Conservation (phyloP, 352 stramenopile species). For the Peronospora belbahrii region DNA sequence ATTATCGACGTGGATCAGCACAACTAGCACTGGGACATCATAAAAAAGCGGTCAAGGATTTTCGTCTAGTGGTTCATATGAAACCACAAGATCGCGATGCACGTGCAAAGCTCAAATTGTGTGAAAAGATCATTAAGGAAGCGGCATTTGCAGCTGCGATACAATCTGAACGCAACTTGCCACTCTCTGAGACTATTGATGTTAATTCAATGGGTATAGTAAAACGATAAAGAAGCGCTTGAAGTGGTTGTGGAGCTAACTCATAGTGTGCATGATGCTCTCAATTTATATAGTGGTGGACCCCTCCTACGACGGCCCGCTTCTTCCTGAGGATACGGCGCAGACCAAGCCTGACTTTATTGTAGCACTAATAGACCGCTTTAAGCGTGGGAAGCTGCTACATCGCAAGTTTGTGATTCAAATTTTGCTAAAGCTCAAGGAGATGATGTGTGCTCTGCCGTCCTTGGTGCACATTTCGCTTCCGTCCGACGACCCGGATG, state of each 20-base stretch:
- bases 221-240: not conserved
- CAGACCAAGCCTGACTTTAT: slow-evolving; percentile 83
- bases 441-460: slow-evolving; percentile 83
- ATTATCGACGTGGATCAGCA: slow-evolving; percentile 95
- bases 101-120: slow-evolving; percentile 90
- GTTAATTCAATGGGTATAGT: slow-evolving; percentile 60
- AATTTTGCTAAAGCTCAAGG: slow-evolving; percentile 91
- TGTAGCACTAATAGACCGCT: slow-evolving; percentile 90
- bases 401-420: slow-evolving; percentile 97
- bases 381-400: slow-evolving; percentile 95
- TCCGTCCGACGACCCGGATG: slow-evolving; percentile 33
- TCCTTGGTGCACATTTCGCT: slow-evolving; percentile 87
- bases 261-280: not conserved
- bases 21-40: slow-evolving; percentile 94
- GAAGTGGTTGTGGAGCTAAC: not conserved
- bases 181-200: slow-evolving; percentile 90
- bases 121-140: slow-evolving; percentile 95
- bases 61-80: slow-evolving; percentile 92
- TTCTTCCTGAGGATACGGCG: slow-evolving; percentile 46
- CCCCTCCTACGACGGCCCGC: slow-evolving; percentile 67
- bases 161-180: slow-evolving; percentile 89
- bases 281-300: slow-evolving; percentile 52
- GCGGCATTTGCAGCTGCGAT: slow-evolving; percentile 95
- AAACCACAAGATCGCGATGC: slow-evolving; percentile 93
- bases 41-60: slow-evolving; percentile 97